Evolutionary conservation across 2,329 filamentous ascomycete species (phyloP).

Genomic region (Herpotrichia juniperi): DNA sequence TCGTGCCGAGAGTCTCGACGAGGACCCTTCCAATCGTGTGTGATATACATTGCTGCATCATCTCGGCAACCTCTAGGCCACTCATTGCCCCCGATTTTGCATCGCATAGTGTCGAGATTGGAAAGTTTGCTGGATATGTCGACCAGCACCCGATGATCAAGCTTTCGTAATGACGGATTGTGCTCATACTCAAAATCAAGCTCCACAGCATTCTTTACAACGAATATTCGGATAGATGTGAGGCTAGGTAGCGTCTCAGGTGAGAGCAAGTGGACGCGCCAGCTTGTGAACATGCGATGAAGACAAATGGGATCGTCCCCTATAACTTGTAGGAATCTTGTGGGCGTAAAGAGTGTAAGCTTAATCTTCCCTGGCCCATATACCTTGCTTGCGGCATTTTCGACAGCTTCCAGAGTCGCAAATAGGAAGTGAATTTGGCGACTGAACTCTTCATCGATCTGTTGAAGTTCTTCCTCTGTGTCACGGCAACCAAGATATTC

Average conservation of each 20-base stretch:
- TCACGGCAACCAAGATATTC: slow-evolving; percentile 1
- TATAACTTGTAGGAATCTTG: neutral
- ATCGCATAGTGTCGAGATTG: too few relatives aligned
- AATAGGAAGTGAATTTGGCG: neutral
- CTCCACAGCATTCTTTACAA: neutral
- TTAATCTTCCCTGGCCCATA: neutral
- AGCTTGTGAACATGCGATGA: slow-evolving; percentile 10
- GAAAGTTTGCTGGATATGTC: slow-evolving; percentile 8
- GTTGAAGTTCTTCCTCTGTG: neutral
- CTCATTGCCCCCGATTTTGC: too few relatives aligned
- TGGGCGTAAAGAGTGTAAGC: neutral
- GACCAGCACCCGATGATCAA: slow-evolving; percentile 21
- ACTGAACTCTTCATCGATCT: neutral
- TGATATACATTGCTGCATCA: too few relatives aligned
- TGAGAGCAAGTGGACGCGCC: neutral
- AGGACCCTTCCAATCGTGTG: too few relatives aligned
- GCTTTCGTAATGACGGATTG: slow-evolving; percentile 5
- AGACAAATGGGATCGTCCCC: neutral
- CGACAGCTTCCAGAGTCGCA: neutral
- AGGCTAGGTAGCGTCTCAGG: neutral
- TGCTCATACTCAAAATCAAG: neutral
- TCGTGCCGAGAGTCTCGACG: too few relatives aligned
- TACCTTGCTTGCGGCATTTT: neutral
- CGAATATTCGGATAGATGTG: neutral
- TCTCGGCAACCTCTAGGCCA: too few relatives aligned